phyloP scores from a whole-genome alignment of 2,329 filamentous ascomycete genomes.

The Rhynchosporium graminicola region DNA sequence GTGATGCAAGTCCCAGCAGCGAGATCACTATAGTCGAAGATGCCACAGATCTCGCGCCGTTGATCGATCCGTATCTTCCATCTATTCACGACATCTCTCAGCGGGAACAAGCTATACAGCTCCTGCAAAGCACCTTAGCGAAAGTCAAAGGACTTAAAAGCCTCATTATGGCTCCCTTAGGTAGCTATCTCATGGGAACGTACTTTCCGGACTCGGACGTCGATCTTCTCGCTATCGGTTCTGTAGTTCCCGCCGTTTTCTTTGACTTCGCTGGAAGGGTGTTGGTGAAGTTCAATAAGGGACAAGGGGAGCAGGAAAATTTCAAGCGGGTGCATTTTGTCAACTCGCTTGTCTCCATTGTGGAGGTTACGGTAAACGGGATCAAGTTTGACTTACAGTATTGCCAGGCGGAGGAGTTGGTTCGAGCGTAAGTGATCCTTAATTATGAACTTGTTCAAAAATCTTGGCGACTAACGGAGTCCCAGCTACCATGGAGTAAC shows the following conservation, averaged over 20 bases:
- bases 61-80: conserved; percentile 48
- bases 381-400: conserved; percentile 68
- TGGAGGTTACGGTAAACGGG: conserved; percentile 60
- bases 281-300: conserved; percentile 7
- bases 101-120: conserved; percentile 48
- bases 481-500: conserved; percentile 18
- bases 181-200: conserved; percentile 65
- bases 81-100: conserved; percentile 45
- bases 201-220: conserved; percentile 60
- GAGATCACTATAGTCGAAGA: conserved; percentile 23
- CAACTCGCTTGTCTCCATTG: conserved; percentile 50
- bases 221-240: conserved; percentile 61
- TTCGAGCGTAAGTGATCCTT: conserved; percentile 47
- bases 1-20: background rate
- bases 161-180: conserved; percentile 44
- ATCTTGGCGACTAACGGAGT: background rate
- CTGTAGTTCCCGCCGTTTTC: conserved; percentile 22
- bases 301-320: background rate
- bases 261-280: conserved; percentile 19
- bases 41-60: conserved; percentile 36
- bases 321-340: conserved; percentile 53
- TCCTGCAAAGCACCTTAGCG: conserved; percentile 48
- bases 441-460: background rate
- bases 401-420: conserved; percentile 57
- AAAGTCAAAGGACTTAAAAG: conserved; percentile 37